Conservation (phyloP, 2,329 filamentous ascomycete species). For the Apiospora phragmitis region DNA sequence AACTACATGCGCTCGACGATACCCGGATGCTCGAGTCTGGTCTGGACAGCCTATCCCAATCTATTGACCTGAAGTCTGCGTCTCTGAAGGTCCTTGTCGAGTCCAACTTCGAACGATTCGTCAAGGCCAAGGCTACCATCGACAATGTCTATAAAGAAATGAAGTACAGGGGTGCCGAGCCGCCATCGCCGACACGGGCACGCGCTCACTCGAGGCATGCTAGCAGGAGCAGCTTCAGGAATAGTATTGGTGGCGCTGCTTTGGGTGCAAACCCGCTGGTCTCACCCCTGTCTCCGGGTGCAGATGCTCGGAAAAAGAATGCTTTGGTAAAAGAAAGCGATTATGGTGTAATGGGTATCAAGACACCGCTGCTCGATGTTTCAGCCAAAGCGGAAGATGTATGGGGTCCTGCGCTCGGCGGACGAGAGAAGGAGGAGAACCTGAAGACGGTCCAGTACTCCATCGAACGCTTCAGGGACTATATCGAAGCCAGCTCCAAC, state of each 20-base stretch:
- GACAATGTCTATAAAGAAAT: slow-evolving; percentile 99
- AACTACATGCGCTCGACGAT: slow-evolving; percentile 84
- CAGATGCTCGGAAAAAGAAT: slow-evolving; percentile 76
- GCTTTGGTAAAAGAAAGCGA: slow-evolving; percentile 90
- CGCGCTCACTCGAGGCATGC: slow-evolving; percentile 63
- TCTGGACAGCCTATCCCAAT: slow-evolving; percentile 81
- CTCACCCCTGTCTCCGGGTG: slow-evolving; percentile 36
- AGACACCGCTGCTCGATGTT: slow-evolving; percentile 82
- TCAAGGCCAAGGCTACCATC: slow-evolving; percentile 94
- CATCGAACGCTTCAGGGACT: slow-evolving; percentile 76
- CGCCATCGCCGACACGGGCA: slow-evolving; percentile 40
- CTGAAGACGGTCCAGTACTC: slow-evolving; percentile 76
- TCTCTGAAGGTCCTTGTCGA: slow-evolving; percentile 96
- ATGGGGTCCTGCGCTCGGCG: slow-evolving; percentile 91
- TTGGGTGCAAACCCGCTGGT: slow-evolving; percentile 41
- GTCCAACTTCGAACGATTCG: slow-evolving; percentile 97
- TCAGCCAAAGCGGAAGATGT: slow-evolving; percentile 95
- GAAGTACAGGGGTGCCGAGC: slow-evolving; percentile 69
- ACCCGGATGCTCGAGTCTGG: slow-evolving; percentile 79
- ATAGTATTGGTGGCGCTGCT: slow-evolving; percentile 41
- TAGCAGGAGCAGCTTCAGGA: slow-evolving; percentile 67
- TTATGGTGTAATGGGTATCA: slow-evolving; percentile 86
- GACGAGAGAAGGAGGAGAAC: slow-evolving; percentile 85
- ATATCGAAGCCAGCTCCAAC: slow-evolving; percentile 77
- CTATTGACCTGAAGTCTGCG: slow-evolving; percentile 96